These are phyloP conservation scores for Cyclanthera cordifolia DNA, from an alignment of 306 rosid species.

Conservation along the genomic window DNA sequence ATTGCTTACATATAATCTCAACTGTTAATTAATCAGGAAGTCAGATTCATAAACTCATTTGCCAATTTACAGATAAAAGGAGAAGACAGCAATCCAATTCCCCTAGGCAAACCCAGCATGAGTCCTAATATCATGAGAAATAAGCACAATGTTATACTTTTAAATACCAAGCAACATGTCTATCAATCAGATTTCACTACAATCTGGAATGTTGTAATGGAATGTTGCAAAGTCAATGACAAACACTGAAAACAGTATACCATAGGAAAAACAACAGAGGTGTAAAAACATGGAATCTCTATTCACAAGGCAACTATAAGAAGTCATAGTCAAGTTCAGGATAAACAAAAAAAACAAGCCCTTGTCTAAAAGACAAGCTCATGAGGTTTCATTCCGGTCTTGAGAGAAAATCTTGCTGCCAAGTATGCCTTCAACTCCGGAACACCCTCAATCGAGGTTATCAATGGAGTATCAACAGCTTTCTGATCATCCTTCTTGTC, in stretches of 20 bases:
- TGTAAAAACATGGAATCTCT: neutral
- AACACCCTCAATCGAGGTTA: constrained; percentile 5
- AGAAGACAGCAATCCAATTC: no score
- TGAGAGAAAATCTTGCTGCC: constrained; percentile 14
- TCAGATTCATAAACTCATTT: no score
- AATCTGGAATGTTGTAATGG: no score
- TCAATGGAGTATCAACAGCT: constrained; percentile 15
- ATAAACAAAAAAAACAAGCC: neutral
- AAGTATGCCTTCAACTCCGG: constrained; percentile 12
- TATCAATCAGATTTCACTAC: no score
- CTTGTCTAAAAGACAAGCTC: constrained; percentile 15
- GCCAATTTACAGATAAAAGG: no score
- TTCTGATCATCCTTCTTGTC: constrained; percentile 15
- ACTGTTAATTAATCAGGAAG: no score
- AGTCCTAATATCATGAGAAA: no score
- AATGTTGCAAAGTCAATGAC: no score
- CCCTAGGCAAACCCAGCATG: no score
- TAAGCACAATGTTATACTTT: no score
- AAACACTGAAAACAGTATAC: neutral
- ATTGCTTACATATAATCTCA: no score
- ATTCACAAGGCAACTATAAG: neutral
- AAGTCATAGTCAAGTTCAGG: constrained; percentile 4
- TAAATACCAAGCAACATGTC: no score
- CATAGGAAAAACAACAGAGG: neutral
- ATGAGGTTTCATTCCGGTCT: constrained; percentile 18